These are phyloP conservation scores for Mrakia gelida DNA, from an alignment of 768 basidiomycete genomes.

Conservation along the genomic window DNA sequence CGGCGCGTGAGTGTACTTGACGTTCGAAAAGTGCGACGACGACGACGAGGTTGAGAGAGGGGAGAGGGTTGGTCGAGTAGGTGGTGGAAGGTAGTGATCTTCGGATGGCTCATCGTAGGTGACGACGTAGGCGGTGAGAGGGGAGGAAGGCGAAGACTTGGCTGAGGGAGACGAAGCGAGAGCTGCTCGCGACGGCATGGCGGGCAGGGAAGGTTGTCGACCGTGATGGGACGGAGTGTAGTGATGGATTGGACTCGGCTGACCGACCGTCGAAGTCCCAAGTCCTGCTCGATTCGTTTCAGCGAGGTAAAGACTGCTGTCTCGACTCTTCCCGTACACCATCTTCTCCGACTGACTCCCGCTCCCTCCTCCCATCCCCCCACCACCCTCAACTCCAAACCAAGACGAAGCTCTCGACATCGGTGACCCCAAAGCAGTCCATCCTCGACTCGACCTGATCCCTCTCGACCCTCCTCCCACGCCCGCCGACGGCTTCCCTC, in stretches of 20 bases:
- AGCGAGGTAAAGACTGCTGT: not conserved
- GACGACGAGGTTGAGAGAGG: not conserved
- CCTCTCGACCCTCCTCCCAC: not conserved
- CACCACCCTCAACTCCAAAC: not conserved
- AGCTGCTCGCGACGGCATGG: not conserved
- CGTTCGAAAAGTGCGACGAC: not conserved
- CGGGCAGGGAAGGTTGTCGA: not conserved
- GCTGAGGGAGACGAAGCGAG: not conserved
- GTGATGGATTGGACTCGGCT: not conserved
- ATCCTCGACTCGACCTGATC: not conserved
- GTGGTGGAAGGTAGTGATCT: not conserved
- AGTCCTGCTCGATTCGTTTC: not conserved
- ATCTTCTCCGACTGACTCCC: not conserved
- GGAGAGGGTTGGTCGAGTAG: not conserved
- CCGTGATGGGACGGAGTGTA: not conserved
- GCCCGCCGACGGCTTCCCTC: not conserved
- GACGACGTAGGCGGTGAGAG: not conserved
- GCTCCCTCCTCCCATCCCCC: not conserved
- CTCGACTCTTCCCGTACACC: not conserved
- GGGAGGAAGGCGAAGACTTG: not conserved
- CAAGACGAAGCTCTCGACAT: not conserved
- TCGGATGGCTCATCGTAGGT: not conserved
- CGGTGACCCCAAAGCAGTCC: not conserved
- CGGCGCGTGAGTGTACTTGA: not conserved
- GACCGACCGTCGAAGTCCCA: not conserved